phyloP scores from a whole-genome alignment of 345 rosid species.

The Syzygium oleosum region DNA sequence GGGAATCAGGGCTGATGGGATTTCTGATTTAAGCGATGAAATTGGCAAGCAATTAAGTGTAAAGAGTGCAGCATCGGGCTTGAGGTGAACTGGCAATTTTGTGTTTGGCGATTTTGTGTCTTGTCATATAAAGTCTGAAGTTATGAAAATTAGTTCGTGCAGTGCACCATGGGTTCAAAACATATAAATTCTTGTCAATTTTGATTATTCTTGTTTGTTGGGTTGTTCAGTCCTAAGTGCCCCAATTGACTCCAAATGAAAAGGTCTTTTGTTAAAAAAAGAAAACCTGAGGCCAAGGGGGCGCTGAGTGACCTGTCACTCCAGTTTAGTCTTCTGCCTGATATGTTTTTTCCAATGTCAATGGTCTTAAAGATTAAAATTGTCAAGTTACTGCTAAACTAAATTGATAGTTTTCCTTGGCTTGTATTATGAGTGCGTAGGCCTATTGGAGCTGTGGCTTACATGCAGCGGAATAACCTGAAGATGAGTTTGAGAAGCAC shows the following conservation, averaged over 20 bases:
- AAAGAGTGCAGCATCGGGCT: slow-evolving; percentile 65
- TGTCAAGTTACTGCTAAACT: neutral
- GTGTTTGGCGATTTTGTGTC: neutral
- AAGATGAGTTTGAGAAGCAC: slow-evolving; percentile 83
- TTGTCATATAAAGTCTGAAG: neutral
- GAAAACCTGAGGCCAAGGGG: neutral
- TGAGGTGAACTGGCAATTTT: slow-evolving; percentile 37
- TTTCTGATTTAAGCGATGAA: slow-evolving; percentile 52
- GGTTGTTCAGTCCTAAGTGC: neutral
- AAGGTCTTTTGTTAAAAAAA: neutral
- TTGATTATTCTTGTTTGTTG: neutral
- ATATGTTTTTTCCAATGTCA: neutral
- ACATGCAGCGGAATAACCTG: slow-evolving; percentile 64
- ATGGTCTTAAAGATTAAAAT: neutral
- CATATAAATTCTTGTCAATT: neutral
- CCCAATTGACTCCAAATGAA: neutral
- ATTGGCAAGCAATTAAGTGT: slow-evolving; percentile 72
- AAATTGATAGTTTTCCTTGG: neutral
- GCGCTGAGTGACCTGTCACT: neutral
- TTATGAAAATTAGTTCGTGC: neutral
- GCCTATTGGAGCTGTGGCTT: slow-evolving; percentile 78
- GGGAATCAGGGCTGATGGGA: slow-evolving; percentile 80
- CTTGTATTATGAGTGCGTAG: slow-evolving; percentile 17
- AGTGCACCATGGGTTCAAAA: neutral
- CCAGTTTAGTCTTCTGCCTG: neutral